These are phyloP conservation scores for Populus nigra DNA, from an alignment of 345 rosid species.

Conservation along the genomic window DNA sequence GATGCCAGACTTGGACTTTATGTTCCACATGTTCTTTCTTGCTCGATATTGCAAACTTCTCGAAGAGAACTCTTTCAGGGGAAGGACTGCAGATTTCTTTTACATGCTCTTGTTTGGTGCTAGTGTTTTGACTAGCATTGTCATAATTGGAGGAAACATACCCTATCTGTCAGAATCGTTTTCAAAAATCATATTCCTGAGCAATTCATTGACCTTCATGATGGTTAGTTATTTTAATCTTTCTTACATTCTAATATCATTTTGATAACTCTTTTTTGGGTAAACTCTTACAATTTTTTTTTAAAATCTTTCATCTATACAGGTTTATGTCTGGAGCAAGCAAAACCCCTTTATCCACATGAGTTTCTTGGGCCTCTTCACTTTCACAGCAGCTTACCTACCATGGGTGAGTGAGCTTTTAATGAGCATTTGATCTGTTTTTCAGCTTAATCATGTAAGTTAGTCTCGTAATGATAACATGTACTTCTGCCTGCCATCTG, in stretches of 20 bases:
- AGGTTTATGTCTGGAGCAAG: slow-evolving; percentile 99
- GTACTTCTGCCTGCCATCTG: not conserved
- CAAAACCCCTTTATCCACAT: slow-evolving; percentile 96
- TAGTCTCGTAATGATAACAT: not conserved
- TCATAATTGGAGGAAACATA: slow-evolving; percentile 90
- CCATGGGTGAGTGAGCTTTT: slow-evolving; percentile 75
- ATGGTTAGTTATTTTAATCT: slow-evolving; percentile 57
- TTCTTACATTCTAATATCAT: slow-evolving; percentile 2
- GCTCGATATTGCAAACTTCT: slow-evolving; percentile 98
- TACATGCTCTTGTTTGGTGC: slow-evolving; percentile 98
- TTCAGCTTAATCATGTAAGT: not conserved
- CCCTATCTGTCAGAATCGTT: slow-evolving; percentile 88
- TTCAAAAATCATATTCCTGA: slow-evolving; percentile 88
- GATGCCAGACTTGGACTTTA: slow-evolving; percentile 81
- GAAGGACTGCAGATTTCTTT: slow-evolving; percentile 95
- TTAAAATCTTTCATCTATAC: not conserved
- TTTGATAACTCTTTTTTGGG: not conserved
- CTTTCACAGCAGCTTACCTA: slow-evolving; percentile 90
- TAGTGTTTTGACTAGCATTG: slow-evolving; percentile 75
- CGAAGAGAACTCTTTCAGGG: slow-evolving; percentile 96
- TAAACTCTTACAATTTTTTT: not conserved
- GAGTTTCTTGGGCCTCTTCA: slow-evolving; percentile 96
- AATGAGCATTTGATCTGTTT: not conserved
- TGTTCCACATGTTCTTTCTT: slow-evolving; percentile 99
- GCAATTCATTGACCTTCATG: slow-evolving; percentile 99